A percentile compares a stretch with the other conserved stretches of the same genome.
These are phyloP conservation scores for Metschnikowia hibisci DNA, from an alignment of 805 yeast species.

Conservation along the genomic window DNA sequence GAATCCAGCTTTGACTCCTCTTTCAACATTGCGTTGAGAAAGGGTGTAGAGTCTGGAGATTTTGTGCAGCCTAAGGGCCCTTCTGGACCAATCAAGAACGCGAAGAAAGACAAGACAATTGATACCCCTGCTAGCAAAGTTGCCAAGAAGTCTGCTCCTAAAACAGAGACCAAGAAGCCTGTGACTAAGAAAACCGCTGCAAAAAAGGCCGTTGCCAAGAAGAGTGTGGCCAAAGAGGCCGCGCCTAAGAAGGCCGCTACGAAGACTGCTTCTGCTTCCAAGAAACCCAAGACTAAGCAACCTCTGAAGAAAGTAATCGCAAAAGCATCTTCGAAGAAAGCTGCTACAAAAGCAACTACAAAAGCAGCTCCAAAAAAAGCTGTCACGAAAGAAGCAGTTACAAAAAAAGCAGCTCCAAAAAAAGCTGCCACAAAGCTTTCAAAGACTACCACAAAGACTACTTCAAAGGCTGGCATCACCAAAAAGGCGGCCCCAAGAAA, in stretches of 20 bases:
- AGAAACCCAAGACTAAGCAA: conserved; percentile 3
- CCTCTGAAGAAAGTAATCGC: neutral
- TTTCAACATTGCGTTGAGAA: conserved; percentile 74
- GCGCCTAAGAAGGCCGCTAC: neutral
- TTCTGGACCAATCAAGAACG: conserved; percentile 76
- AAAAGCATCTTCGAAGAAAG: neutral
- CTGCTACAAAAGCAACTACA: neutral
- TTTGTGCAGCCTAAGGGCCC: conserved; percentile 87
- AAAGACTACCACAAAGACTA: neutral
- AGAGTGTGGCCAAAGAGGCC: neutral
- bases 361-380: conserved; percentile 40
- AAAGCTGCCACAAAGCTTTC: neutral
- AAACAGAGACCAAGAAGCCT: conserved; percentile 7
- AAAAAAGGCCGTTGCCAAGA: neutral
- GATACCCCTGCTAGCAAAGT: conserved; percentile 8
- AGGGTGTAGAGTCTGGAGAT: conserved; percentile 74
- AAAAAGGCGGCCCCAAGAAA: conserved; percentile 3
- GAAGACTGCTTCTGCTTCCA: conserved; percentile 65
- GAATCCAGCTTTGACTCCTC: conserved; percentile 68
- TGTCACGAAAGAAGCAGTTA: conserved; percentile 62
- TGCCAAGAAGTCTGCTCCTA: conserved; percentile 4
- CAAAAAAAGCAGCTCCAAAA: conserved; percentile 15
- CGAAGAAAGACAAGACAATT: conserved; percentile 36
- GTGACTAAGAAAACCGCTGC: conserved; percentile 7
- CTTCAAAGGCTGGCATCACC: neutral